These are phyloP conservation scores for Agrocybe praecox DNA, from an alignment of 768 basidiomycete species.

Conservation along the genomic window DNA sequence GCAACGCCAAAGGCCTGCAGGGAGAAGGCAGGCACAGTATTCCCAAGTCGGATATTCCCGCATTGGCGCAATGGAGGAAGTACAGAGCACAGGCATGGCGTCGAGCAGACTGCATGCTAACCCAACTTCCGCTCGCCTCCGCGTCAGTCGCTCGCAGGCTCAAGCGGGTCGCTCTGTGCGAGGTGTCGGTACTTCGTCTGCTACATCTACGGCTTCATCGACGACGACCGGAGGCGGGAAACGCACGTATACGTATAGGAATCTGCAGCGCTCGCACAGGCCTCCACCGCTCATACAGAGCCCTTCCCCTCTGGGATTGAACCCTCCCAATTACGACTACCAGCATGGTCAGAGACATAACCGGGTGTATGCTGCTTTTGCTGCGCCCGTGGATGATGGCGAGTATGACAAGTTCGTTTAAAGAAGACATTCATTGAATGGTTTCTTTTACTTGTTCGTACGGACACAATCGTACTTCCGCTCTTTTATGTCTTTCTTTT, in stretches of 20 bases:
- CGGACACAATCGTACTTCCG: neutral
- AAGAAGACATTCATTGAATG: no score
- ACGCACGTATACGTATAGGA: constrained; percentile 19
- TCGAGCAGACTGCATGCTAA: constrained; percentile 11
- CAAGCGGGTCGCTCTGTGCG: constrained; percentile 16
- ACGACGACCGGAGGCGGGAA: constrained; percentile 1
- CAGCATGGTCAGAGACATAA: constrained; percentile 6
- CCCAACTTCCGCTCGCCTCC: constrained; percentile 13
- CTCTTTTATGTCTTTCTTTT: neutral
- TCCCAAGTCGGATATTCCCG: constrained; percentile 18
- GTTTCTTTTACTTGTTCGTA: neutral
- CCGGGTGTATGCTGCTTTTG: constrained; percentile 29
- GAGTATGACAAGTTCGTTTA: constrained; percentile 27
- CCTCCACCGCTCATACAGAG: constrained; percentile 31
- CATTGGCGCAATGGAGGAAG: constrained; percentile 12
- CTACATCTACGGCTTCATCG: constrained; percentile 8
- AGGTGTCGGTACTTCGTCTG: constrained; percentile 12
- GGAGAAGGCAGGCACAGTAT: neutral
- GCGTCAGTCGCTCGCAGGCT: constrained; percentile 12
- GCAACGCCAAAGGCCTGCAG: neutral
- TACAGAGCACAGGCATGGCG: constrained; percentile 12
- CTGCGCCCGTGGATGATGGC: constrained; percentile 23
- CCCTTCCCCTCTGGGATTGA: constrained; percentile 26
- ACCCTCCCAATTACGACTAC: constrained; percentile 18
- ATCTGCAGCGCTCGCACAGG: constrained; percentile 24